Conservation (phyloP, 139 green algal species). For the Chlorella sp. region DNA sequence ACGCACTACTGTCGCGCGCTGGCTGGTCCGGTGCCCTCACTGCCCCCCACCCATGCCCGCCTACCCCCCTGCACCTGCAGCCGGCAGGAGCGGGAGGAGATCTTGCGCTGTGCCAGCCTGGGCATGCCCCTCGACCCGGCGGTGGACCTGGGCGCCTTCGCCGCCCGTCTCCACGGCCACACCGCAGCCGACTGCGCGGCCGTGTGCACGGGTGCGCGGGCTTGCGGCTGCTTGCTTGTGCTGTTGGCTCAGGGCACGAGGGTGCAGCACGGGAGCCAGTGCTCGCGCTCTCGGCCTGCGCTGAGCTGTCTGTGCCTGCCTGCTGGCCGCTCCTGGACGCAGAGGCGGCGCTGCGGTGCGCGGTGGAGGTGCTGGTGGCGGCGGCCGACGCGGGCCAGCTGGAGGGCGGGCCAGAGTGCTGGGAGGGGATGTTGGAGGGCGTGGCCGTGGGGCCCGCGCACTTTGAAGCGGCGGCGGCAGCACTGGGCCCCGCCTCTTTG, state of each 20-base stretch:
- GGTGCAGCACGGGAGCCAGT: no score
- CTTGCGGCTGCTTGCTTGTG: no score
- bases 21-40: no score
- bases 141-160: constrained; percentile 64
- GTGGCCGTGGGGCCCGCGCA: constrained; percentile 10
- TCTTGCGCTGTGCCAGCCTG: constrained; percentile 76
- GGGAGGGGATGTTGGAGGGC: neutral
- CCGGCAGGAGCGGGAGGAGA: constrained; percentile 70
- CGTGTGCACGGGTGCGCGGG: no score
- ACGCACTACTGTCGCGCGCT: no score
- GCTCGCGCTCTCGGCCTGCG: no score
- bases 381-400: neutral
- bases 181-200: constrained; percentile 36
- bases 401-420: neutral
- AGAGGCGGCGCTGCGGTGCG: constrained; percentile 37
- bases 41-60: neutral
- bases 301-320: no score
- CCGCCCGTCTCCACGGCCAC: constrained; percentile 24
- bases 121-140: constrained; percentile 65
- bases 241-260: no score
- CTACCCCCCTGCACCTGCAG: constrained; percentile 76
- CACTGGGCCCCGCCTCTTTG: constrained; percentile 51
- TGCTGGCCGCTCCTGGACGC: no score
- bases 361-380: constrained; percentile 20
- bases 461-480: constrained; percentile 13